These are phyloP conservation scores for Tolypocladium tundrense DNA, from an alignment of 2,329 filamentous ascomycete genomes.

Conservation along the genomic window DNA sequence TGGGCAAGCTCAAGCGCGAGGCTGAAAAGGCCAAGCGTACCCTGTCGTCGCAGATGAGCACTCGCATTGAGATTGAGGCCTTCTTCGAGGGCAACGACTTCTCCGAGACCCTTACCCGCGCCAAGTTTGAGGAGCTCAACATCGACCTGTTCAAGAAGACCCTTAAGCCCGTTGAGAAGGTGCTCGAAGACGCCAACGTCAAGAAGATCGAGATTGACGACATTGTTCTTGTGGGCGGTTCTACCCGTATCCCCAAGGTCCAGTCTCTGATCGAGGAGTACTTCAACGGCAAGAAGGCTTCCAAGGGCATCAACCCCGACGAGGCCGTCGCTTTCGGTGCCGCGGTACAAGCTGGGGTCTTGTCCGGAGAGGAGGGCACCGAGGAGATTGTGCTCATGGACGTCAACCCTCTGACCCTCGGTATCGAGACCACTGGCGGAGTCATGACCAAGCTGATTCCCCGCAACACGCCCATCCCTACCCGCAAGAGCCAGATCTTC, in stretches of 20 bases:
- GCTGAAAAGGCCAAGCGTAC: slow-evolving; percentile 99
- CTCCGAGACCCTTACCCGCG: slow-evolving; percentile 93
- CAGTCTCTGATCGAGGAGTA: slow-evolving; percentile 89
- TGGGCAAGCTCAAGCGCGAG: slow-evolving; percentile 99
- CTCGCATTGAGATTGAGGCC: slow-evolving; percentile 90
- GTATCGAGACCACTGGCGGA: slow-evolving; percentile 95
- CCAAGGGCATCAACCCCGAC: slow-evolving; percentile 99
- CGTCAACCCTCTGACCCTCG: slow-evolving; percentile 90
- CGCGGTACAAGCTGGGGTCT: slow-evolving; percentile 91
- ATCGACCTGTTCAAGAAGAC: slow-evolving; percentile 99
- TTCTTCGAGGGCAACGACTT: slow-evolving; percentile 97
- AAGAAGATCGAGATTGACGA: slow-evolving; percentile 94
- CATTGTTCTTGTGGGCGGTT: slow-evolving; percentile 96
- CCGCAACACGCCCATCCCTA: slow-evolving; percentile 89
- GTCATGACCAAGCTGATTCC: slow-evolving; percentile 97
- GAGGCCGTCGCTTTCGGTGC: slow-evolving; percentile 98
- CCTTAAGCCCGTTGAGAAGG: slow-evolving; percentile 96
- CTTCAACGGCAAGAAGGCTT: slow-evolving; percentile 91
- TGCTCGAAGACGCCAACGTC: slow-evolving; percentile 94
- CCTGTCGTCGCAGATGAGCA: slow-evolving; percentile 87
- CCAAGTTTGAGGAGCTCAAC: slow-evolving; percentile 99
- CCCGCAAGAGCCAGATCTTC: slow-evolving; percentile 96
- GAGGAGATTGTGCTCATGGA: slow-evolving; percentile 87
- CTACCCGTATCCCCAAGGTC: slow-evolving; percentile 98
- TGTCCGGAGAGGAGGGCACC: slow-evolving; percentile 78